Evolutionary conservation across 2,329 filamentous ascomycete genomes (phyloP), one percentile per base, ranked within the genome.

Genomic region (Fusarium oligoseptatum): DNA sequence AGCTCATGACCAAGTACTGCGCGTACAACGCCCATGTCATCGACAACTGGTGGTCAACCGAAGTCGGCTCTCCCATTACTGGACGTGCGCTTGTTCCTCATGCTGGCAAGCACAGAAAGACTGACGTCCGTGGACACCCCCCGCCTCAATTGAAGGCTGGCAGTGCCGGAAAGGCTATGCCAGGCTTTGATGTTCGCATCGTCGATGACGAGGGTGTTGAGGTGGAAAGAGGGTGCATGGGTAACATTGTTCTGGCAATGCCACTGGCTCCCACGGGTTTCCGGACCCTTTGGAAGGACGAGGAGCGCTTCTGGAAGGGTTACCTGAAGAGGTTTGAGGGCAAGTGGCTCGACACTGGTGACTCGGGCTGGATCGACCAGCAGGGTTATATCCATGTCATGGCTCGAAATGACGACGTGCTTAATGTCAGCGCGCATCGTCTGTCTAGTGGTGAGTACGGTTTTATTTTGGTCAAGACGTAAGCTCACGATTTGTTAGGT

Each of bases 401-500:
- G 90, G 88, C 88, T 45, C 84, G 90, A 45, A 88, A 86, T 36
- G 95, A 98, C 84, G 95, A 98, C 82, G 93, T 98, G 69, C 95
- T 98, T 80, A 98, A 98, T 80, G 95, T 98, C n/a, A 95, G 95
- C 45, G 95, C 95, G 6, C 95, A 98, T 84, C 90, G 95, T 15
- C 92, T 98, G 71, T 96, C 93, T 73, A 98, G 95, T 12, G 94
- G 93, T 93, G 86, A 77, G 87, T 82, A 27, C 4, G 10, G 34
- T 17, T n/a, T 34, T 9, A 63, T 37, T 72, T n/a, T 14, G 9
- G 6, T 12, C 32, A n/a, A 17, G 10, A 17, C 15, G 20, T 34
- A 37, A 43, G 20, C 70, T 77, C 36, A 73, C 56, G 64, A 62
- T 41, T 52, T 37, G 52, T 66, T 74, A 94, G 94, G 95, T 60